Evolutionary conservation across 106 monocot genomes (phyloP).

Genomic region (Dactylorhiza incarnata): DNA sequence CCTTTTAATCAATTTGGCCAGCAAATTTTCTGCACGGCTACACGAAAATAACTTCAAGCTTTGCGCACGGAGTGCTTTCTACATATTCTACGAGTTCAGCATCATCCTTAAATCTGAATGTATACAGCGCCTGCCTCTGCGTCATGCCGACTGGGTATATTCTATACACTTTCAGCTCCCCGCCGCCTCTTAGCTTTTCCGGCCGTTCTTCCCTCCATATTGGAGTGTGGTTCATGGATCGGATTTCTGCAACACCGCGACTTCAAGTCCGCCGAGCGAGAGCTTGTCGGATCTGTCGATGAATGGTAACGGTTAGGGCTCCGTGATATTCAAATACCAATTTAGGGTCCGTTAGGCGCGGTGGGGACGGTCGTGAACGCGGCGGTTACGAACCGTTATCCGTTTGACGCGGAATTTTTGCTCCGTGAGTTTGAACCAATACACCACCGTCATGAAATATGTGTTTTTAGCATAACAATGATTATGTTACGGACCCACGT

Average conservation of each 20-base stretch:
- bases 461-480: no score
- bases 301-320: neutral
- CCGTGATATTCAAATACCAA: neutral
- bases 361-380: no score
- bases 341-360: neutral
- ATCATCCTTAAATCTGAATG: slow-evolving; percentile 43
- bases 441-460: no score
- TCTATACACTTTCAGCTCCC: slow-evolving; percentile 58
- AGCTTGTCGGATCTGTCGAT: slow-evolving; percentile 36
- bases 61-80: slow-evolving; percentile 50
- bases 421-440: no score
- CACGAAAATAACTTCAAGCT: slow-evolving; percentile 88
- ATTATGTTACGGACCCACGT: no score
- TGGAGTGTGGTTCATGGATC: slow-evolving; percentile 46
- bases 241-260: slow-evolving; percentile 45
- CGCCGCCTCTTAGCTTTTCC: slow-evolving; percentile 42
- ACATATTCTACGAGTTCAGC: slow-evolving; percentile 42
- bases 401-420: no score
- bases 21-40: no score
- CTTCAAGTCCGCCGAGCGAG: slow-evolving; percentile 39
- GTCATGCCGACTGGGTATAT: slow-evolving; percentile 76
- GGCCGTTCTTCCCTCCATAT: slow-evolving; percentile 79
- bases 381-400: no score
- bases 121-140: slow-evolving; percentile 73
- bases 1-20: no score